A percentile compares a stretch with the other conserved stretches of the same genome.
phyloP scores from a whole-genome alignment of 768 basidiomycete genomes.

The Hydnomerulius pinastri region DNA sequence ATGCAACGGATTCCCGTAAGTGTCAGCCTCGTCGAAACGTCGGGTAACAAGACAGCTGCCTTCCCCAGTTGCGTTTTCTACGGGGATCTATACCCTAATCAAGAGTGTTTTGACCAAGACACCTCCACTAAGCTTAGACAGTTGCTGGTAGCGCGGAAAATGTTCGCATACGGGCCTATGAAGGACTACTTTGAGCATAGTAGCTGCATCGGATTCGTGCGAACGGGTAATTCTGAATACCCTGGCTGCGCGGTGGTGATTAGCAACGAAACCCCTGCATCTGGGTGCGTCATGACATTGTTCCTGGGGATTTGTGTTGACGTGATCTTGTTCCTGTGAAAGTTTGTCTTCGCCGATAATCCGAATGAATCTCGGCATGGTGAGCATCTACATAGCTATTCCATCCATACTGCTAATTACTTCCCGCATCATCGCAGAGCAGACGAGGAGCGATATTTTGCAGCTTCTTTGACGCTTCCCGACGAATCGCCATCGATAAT shows the following conservation, averaged over 20 bases:
- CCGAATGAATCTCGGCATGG: conserved; percentile 69
- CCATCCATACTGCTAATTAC: background rate
- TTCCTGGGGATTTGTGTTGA: background rate
- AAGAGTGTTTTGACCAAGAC: conserved; percentile 60
- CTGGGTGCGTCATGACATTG: conserved; percentile 13
- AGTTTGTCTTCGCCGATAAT: conserved; percentile 28
- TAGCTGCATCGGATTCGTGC: conserved; percentile 78
- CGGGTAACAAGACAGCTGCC: background rate
- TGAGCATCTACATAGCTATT: conserved; percentile 33
- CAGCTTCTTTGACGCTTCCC: conserved; percentile 48
- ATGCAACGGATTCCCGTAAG: conserved; percentile 72
- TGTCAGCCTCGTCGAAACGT: conserved; percentile 10
- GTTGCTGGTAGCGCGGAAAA: conserved; percentile 63
- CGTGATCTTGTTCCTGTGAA: background rate
- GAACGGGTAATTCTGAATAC: conserved; percentile 56
- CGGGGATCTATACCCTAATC: conserved; percentile 76
- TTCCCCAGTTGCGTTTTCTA: conserved; percentile 78
- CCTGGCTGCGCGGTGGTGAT: conserved; percentile 71
- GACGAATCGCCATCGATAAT: conserved; percentile 44
- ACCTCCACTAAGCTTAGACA: conserved; percentile 51
- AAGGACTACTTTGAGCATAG: conserved; percentile 58
- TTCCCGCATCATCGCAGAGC: conserved; percentile 30
- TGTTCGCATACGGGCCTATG: conserved; percentile 64
- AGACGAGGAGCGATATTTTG: conserved; percentile 41
- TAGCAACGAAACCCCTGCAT: conserved; percentile 50